Evolutionary conservation across 768 basidiomycete species (phyloP).

Genomic region (Exidia glandulosa): DNA sequence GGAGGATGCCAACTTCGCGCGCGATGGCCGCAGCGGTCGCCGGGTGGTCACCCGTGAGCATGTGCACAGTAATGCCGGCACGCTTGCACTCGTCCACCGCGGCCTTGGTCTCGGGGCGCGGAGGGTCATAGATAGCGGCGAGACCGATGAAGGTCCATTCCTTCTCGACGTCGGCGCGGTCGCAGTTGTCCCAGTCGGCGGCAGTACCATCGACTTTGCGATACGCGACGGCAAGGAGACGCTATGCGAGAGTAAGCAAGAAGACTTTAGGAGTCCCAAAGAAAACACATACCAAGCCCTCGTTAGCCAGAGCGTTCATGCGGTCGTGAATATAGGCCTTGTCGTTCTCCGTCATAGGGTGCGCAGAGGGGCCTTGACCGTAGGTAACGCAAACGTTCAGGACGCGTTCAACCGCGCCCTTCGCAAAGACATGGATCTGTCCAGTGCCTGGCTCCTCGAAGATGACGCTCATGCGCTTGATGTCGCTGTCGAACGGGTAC

Average conservation of each 20-base stretch:
- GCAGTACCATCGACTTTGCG: constrained; percentile 24
- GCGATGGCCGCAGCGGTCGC: constrained; percentile 55
- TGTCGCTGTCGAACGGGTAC: constrained; percentile 38
- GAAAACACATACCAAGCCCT: constrained; percentile 17
- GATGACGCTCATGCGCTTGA: constrained; percentile 40
- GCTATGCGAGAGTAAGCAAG: neutral
- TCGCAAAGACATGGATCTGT: constrained; percentile 20
- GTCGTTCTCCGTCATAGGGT: constrained; percentile 13
- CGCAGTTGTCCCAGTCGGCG: constrained; percentile 18
- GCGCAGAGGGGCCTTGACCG: neutral
- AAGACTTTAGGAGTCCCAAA: neutral
- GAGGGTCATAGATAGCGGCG: constrained; percentile 45
- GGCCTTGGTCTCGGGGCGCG: constrained; percentile 39
- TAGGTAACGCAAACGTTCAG: constrained; percentile 34
- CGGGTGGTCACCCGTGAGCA: constrained; percentile 48
- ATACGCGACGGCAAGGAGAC: neutral
- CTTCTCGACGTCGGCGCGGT: constrained; percentile 36
- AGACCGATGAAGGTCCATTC: constrained; percentile 40
- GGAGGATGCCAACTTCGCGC: constrained; percentile 46
- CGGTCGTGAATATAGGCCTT: constrained; percentile 17
- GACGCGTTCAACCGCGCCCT: constrained; percentile 35
- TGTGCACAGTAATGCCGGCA: constrained; percentile 39
- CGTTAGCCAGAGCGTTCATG: constrained; percentile 22
- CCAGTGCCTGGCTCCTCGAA: constrained; percentile 15
- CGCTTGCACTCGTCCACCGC: constrained; percentile 40